phyloP scores from a whole-genome alignment of 495 filamentous ascomycete species.

The Elasticomyces elasticus region DNA sequence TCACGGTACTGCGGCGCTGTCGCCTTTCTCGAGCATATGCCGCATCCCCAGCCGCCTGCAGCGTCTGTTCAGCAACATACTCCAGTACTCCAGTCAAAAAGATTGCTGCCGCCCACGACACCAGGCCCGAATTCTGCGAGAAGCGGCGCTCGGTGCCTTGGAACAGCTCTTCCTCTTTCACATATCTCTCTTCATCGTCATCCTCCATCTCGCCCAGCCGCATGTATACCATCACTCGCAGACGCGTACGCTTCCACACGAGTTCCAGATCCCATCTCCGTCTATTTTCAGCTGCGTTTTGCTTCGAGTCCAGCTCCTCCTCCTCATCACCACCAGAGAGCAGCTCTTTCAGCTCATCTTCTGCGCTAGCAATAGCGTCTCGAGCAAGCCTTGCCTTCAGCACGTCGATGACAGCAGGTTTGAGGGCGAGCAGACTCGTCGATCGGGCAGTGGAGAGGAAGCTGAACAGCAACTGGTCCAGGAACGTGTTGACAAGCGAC shows the following conservation, averaged over 20 bases:
- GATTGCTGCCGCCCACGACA: constrained; percentile 87
- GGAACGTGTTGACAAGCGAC: constrained; percentile 76
- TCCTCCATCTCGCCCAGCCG: constrained; percentile 95
- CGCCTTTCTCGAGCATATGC: constrained; percentile 57
- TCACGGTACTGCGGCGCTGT: constrained; percentile 21
- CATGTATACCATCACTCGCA: constrained; percentile 97
- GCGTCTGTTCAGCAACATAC: constrained; percentile 81
- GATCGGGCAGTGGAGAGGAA: constrained; percentile 72
- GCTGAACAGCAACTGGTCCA: constrained; percentile 87
- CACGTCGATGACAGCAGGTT: constrained; percentile 76
- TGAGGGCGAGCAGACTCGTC: constrained; percentile 65
- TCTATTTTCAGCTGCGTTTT: constrained; percentile 42
- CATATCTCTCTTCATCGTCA: constrained; percentile 84
- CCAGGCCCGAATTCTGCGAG: constrained; percentile 45
- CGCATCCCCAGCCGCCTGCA: constrained; percentile 81
- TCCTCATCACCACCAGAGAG: constrained; percentile 66
- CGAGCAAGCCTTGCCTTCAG: constrained; percentile 79
- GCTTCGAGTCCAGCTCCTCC: constrained; percentile 50
- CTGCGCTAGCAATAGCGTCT: constrained; percentile 77
- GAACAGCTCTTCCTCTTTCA: constrained; percentile 58
- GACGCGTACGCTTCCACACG: constrained; percentile 81
- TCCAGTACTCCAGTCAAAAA: constrained; percentile 93
- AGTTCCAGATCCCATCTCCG: constrained; percentile 74
- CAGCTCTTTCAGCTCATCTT: constrained; percentile 84
- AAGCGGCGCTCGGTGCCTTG: constrained; percentile 45